Evolutionary conservation across 768 basidiomycete species (phyloP).

Genomic region (Termitomyces heimii): DNA sequence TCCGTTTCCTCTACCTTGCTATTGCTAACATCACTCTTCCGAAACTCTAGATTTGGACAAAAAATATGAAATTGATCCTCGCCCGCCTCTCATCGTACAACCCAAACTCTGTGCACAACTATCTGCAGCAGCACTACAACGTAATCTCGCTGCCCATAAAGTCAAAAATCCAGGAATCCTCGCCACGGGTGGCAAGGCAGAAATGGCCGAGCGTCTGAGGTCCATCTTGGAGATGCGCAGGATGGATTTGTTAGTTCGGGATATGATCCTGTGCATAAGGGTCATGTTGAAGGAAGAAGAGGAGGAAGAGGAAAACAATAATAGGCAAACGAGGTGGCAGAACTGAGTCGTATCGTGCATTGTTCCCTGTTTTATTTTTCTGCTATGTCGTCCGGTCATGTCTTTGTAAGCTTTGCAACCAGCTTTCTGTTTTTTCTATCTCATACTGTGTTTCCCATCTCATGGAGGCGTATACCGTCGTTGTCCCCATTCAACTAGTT

Average conservation of each 20-base stretch:
- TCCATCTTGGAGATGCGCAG: constrained; percentile 39
- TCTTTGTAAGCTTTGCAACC: not conserved
- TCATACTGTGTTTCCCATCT: not conserved
- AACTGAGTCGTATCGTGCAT: not conserved
- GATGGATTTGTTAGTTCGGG: constrained; percentile 46
- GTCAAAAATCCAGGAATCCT: constrained; percentile 26
- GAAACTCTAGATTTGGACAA: constrained; percentile 34
- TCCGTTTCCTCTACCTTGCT: not conserved
- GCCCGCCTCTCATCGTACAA: constrained; percentile 44
- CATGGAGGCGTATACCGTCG: not conserved
- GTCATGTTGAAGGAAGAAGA: not conserved
- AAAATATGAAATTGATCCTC: constrained; percentile 41
- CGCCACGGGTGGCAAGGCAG: constrained; percentile 11
- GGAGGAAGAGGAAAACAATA: not conserved
- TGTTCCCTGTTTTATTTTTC: not conserved
- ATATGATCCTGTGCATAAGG: constrained; percentile 23
- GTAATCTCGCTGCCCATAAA: constrained; percentile 56
- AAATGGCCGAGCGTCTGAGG: constrained; percentile 43
- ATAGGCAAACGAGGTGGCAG: not conserved
- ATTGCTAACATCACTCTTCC: not conserved
- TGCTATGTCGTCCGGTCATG: not conserved
- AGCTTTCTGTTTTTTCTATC: too few relatives aligned
- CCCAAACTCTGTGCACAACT: constrained; percentile 34
- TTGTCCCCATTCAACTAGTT: too few relatives aligned
- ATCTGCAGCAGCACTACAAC: constrained; percentile 40